Conservation (phyloP, 768 basidiomycete genomes). For the Suillus luteus region DNA sequence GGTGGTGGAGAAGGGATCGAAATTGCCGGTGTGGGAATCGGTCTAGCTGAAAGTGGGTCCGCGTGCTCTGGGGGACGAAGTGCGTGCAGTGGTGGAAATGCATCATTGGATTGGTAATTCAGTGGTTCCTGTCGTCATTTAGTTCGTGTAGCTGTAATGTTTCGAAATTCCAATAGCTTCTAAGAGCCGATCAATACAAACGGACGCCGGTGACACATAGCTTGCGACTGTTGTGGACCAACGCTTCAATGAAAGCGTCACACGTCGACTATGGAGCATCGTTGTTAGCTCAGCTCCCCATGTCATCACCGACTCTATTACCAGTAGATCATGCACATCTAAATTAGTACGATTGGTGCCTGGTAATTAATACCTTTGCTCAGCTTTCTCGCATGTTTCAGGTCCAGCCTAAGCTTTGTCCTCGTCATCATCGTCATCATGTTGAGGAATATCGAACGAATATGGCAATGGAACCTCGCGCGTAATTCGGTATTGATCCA, state of each 20-base stretch:
- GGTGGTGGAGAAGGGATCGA: slow-evolving; percentile 36
- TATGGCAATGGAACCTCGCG: slow-evolving; percentile 87
- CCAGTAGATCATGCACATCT: not conserved
- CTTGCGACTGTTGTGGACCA: too few species aligned
- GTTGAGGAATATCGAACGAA: slow-evolving; percentile 44
- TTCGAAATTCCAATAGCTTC: not conserved
- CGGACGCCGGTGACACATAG: too few species aligned
- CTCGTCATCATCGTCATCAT: slow-evolving; percentile 48
- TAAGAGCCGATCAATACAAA: too few species aligned
- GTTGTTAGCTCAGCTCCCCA: not conserved
- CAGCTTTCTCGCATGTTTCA: not conserved
- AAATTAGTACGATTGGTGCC: not conserved
- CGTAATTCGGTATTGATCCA: slow-evolving; percentile 89
- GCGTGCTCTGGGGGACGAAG: slow-evolving; percentile 10
- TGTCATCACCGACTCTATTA: not conserved
- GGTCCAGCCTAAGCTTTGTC: slow-evolving; percentile 32
- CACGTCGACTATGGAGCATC: not conserved
- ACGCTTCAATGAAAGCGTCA: not conserved
- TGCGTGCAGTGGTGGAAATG: slow-evolving; percentile 10
- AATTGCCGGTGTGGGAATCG: slow-evolving; percentile 30
- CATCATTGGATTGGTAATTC: slow-evolving; percentile 17
- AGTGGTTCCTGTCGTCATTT: not conserved
- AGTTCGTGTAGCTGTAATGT: not conserved
- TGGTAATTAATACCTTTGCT: not conserved
- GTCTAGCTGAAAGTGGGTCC: slow-evolving; percentile 6